These are phyloP conservation scores for Aphanocladium album DNA, from an alignment of 2,329 filamentous ascomycete species.

Conservation along the genomic window DNA sequence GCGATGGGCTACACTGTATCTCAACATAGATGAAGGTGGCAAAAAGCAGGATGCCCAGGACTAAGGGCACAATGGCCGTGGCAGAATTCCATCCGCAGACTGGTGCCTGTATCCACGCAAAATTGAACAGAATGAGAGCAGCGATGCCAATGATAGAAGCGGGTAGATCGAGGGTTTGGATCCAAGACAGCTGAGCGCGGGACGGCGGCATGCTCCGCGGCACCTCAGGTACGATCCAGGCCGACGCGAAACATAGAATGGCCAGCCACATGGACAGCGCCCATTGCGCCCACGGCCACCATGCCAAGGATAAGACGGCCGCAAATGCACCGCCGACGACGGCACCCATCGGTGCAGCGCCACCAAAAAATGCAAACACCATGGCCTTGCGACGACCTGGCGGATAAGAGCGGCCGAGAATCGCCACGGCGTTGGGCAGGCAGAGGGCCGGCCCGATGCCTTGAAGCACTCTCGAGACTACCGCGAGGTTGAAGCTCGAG, in stretches of 20 bases:
- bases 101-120: slow-evolving; percentile 59
- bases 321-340: slow-evolving; percentile 25
- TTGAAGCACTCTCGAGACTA: slow-evolving; percentile 44
- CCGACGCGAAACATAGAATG: slow-evolving; percentile 24
- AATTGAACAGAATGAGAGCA: slow-evolving; percentile 53
- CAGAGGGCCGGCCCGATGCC: slow-evolving; percentile 50
- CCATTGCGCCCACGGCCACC: slow-evolving; percentile 43
- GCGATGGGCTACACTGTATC: slow-evolving; percentile 32
- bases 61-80: slow-evolving; percentile 49
- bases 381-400: slow-evolving; percentile 30
- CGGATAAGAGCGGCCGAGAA: slow-evolving; percentile 48
- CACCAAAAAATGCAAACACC: slow-evolving; percentile 31
- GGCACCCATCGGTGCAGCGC: slow-evolving; percentile 27
- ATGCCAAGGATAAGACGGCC: slow-evolving; percentile 26
- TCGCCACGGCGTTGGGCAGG: slow-evolving; percentile 52
- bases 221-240: slow-evolving; percentile 16
- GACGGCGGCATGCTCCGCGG: slow-evolving; percentile 20
- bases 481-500: slow-evolving; percentile 37
- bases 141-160: slow-evolving; percentile 39
- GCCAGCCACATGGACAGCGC: no score
- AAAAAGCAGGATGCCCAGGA: slow-evolving; percentile 49
- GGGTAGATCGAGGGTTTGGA: slow-evolving; percentile 27
- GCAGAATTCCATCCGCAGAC: slow-evolving; percentile 49
- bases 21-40: slow-evolving; percentile 51
- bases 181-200: background rate